Conservation (phyloP, 2,329 filamentous ascomycete genomes). For the Calonectria pseudoturangicola region DNA sequence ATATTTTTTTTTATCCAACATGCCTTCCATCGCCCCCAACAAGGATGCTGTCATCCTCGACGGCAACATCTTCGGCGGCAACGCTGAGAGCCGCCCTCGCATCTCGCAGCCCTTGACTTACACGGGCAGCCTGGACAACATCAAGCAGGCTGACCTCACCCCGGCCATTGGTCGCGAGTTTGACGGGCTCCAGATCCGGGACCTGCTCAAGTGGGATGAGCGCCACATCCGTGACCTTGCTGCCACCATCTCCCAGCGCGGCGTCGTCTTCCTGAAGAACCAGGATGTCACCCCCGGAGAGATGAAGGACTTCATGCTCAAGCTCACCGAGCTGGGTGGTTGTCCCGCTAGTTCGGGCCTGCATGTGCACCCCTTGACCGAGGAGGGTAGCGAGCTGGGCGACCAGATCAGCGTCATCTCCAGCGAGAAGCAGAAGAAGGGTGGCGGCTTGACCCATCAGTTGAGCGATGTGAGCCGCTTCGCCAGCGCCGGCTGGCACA, state of each 20-base stretch:
- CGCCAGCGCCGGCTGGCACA: conserved; percentile 66
- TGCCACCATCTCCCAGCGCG: conserved; percentile 66
- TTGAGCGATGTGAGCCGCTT: conserved; percentile 70
- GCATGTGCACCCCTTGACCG: conserved; percentile 73
- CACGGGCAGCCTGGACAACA: conserved; percentile 63
- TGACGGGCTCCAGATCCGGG: conserved; percentile 58
- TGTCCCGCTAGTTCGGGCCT: conserved; percentile 68
- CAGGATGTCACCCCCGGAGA: conserved; percentile 60
- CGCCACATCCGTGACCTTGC: conserved; percentile 72
- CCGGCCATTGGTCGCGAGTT: conserved; percentile 72
- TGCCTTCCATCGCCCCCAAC: conserved; percentile 59
- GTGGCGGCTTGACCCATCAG: conserved; percentile 70
- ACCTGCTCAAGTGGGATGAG: conserved; percentile 63
- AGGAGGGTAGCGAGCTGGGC: conserved; percentile 70
- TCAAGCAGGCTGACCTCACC: conserved; percentile 64
- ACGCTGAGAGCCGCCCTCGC: conserved; percentile 56
- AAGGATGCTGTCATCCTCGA: conserved; percentile 35
- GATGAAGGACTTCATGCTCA: conserved; percentile 62
- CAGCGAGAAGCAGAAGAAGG: conserved; percentile 73
- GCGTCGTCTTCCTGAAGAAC: conserved; percentile 61
- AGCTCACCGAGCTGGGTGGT: conserved; percentile 58
- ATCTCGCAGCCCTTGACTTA: conserved; percentile 61
- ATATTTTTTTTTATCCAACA: conserved; percentile 46
- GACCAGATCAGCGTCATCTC: conserved; percentile 75
- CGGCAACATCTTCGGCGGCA: conserved; percentile 55